These are phyloP conservation scores for Stemphylium lycopersici DNA, from an alignment of 2,329 filamentous ascomycete genomes.

Conservation along the genomic window DNA sequence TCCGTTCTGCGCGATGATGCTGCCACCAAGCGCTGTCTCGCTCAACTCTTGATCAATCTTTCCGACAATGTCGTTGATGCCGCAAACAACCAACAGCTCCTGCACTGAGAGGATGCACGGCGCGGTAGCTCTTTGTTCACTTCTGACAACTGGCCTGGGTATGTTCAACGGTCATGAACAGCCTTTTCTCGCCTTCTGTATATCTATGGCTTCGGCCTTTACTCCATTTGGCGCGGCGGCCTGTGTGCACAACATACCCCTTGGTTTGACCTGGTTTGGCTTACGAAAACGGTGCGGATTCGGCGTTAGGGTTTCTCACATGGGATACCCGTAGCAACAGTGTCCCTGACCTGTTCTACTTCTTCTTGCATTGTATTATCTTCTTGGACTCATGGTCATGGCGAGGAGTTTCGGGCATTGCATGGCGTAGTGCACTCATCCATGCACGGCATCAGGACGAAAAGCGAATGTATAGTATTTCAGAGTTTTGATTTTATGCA, in stretches of 20 bases:
- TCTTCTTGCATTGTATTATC: constrained; percentile 30
- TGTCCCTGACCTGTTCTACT: constrained; percentile 25
- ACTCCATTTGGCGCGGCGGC: constrained; percentile 29
- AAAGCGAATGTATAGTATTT: constrained; percentile 37
- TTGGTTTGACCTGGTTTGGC: constrained; percentile 23
- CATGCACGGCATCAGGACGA: constrained; percentile 19
- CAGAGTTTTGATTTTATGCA: constrained; percentile 15
- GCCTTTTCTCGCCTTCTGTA: constrained; percentile 25
- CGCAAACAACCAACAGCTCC: constrained; percentile 45
- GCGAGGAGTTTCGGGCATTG: constrained; percentile 40
- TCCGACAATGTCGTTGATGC: constrained; percentile 79
- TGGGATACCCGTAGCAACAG: constrained; percentile 38
- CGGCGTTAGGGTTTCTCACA: constrained; percentile 35
- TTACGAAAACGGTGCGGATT: constrained; percentile 28
- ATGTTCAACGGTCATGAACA: constrained; percentile 6
- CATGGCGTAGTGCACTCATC: constrained; percentile 29
- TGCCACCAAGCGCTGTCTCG: constrained; percentile 94
- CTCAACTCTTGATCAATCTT: constrained; percentile 95
- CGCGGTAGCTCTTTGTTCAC: constrained; percentile 2
- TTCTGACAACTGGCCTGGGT: constrained; percentile 6
- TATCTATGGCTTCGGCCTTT: constrained; percentile 31
- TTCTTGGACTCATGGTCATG: constrained; percentile 29
- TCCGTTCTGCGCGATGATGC: constrained; percentile 96
- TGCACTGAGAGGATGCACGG: constrained; percentile 32
- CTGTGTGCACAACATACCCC: constrained; percentile 27